Evolutionary conservation across 2,329 filamentous ascomycete species (phyloP).

Genomic region (Ceratocystis cubensis): DNA sequence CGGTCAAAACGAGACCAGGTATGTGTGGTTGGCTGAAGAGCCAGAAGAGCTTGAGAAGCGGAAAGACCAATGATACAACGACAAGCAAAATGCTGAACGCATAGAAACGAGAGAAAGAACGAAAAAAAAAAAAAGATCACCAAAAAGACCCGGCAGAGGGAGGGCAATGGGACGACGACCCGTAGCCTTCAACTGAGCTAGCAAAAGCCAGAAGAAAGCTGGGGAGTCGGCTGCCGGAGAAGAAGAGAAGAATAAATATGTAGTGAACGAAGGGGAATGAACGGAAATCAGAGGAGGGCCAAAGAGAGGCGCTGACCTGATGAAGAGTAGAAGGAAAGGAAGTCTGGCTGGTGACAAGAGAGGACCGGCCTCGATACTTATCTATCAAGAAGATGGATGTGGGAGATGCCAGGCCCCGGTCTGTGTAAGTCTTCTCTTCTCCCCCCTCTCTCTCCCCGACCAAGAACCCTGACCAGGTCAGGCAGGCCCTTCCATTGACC

Average conservation of each 20-base stretch:
- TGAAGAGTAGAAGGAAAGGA: constrained; percentile 8
- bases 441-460: background rate
- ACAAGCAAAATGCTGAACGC: background rate
- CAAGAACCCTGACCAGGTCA: background rate
- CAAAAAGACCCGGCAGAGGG: background rate
- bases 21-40: background rate
- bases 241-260: background rate
- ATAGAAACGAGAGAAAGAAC: background rate
- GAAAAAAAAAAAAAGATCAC: background rate
- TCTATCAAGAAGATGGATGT: background rate
- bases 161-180: background rate
- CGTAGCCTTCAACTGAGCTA: background rate
- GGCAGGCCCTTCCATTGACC: background rate
- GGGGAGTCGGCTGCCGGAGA: constrained; percentile 4
- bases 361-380: constrained; percentile 6
- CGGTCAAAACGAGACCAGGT: background rate
- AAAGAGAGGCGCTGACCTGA: constrained; percentile 9
- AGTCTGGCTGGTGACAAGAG: background rate
- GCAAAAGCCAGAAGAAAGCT: constrained; percentile 2
- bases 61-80: background rate
- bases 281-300: constrained; percentile 6
- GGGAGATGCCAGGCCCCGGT: background rate
- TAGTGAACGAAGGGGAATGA: constrained; percentile 3
- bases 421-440: background rate
- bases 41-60: background rate